These are phyloP conservation scores for Solanum piurae DNA, from an alignment of 257 asterid species.

Conservation along the genomic window DNA sequence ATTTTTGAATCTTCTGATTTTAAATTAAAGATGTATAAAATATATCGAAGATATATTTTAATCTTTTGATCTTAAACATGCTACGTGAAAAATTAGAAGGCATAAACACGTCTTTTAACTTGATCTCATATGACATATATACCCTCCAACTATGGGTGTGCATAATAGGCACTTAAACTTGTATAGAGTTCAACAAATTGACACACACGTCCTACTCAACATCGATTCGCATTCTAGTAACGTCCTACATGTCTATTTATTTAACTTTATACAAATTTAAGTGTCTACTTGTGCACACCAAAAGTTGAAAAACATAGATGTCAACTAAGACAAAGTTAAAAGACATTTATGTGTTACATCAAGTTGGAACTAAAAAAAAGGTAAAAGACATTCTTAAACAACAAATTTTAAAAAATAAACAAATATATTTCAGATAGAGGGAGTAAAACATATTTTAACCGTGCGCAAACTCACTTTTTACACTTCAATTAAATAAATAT, in stretches of 20 bases:
- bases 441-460: not conserved
- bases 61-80: fast-evolving
- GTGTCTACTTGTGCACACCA: not conserved
- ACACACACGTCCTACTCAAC: not conserved
- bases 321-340: not conserved
- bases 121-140: no score
- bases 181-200: not conserved
- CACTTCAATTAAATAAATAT: not conserved
- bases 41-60: no score
- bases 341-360: not conserved
- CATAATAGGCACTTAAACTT: not conserved
- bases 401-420: not conserved
- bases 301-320: not conserved
- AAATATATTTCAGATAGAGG: not conserved
- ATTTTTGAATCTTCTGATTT: no score
- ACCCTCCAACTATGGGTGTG: not conserved
- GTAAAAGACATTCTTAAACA: not conserved
- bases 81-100: no score
- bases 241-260: not conserved
- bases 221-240: not conserved
- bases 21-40: no score
- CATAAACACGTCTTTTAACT: no score
- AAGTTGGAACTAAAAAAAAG: not conserved
- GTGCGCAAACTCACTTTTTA: not conserved
- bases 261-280: no score